Evolutionary conservation across 306 rosid genomes (phyloP).

Genomic region (Cucumis melo): DNA sequence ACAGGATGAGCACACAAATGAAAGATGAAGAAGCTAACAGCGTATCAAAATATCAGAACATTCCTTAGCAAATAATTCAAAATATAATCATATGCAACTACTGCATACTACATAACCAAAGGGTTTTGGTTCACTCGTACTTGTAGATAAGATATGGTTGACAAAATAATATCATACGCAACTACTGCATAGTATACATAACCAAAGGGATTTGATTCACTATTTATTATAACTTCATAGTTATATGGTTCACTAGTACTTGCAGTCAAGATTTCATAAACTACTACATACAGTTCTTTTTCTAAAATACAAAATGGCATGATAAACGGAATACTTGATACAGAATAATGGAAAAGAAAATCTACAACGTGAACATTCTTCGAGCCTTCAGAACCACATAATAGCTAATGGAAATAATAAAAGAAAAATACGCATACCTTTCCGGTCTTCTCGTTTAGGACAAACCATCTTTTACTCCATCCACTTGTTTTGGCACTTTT

Average conservation of each 20-base stretch:
- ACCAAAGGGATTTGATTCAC: not conserved
- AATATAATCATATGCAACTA: too few species aligned
- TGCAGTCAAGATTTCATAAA: not conserved
- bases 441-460: conserved; percentile 83
- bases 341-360: not conserved
- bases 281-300: not conserved
- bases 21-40: not conserved
- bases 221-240: not conserved
- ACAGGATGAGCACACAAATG: not conserved
- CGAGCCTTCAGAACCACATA: not conserved
- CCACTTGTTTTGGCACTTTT: conserved; percentile 86
- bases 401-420: not conserved
- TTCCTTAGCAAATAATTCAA: not conserved
- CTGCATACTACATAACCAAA: too few species aligned
- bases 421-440: conserved; percentile 42
- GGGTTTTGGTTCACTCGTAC: too few species aligned
- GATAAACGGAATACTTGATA: not conserved
- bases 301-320: not conserved
- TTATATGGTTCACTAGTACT: not conserved
- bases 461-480: conserved; percentile 97
- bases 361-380: not conserved
- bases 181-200: not conserved
- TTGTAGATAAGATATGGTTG: too few species aligned
- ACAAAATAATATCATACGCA: not conserved
- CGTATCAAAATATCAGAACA: not conserved